These are phyloP conservation scores for Crassisporium funariophilum DNA, from an alignment of 768 basidiomycete genomes.

Conservation along the genomic window DNA sequence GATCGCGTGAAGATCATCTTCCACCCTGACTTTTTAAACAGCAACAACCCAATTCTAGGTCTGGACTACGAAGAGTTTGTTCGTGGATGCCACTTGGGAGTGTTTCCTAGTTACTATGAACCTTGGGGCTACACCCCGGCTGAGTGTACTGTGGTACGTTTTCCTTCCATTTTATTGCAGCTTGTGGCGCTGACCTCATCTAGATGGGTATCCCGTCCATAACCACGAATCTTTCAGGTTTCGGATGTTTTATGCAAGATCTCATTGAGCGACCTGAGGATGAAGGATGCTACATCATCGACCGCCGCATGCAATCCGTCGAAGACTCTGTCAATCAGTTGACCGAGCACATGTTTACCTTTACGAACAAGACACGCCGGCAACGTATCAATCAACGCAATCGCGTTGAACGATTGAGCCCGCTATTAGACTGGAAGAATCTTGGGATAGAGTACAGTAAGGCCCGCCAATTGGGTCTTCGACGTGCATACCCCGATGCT, in stretches of 20 bases:
- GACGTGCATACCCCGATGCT: constrained; percentile 93
- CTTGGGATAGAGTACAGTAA: constrained; percentile 97
- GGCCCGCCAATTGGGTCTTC: constrained; percentile 86
- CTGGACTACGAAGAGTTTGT: constrained; percentile 99
- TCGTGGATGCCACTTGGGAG: constrained; percentile 95
- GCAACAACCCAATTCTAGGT: constrained; percentile 96
- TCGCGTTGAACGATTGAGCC: constrained; percentile 91
- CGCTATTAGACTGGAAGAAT: constrained; percentile 97
- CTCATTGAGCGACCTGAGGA: constrained; percentile 93
- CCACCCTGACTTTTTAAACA: constrained; percentile 97
- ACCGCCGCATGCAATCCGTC: constrained; percentile 84
- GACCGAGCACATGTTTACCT: constrained; percentile 70
- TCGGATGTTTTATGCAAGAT: constrained; percentile 99
- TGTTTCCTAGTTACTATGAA: constrained; percentile 98
- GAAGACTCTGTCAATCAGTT: constrained; percentile 92
- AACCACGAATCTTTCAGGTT: constrained; percentile 97
- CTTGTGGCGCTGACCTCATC: constrained; percentile 6
- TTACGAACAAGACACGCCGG: constrained; percentile 83
- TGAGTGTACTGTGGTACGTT: constrained; percentile 92
- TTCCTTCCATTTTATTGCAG: constrained; percentile 12
- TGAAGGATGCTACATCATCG: constrained; percentile 96
- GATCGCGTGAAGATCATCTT: constrained; percentile 98
- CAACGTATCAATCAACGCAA: constrained; percentile 99
- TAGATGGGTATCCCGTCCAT: constrained; percentile 98
- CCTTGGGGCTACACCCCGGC: constrained; percentile 98